These are phyloP conservation scores for Paracoccidioides lutzii DNA, from an alignment of 2,329 filamentous ascomycete species.

Conservation along the genomic window DNA sequence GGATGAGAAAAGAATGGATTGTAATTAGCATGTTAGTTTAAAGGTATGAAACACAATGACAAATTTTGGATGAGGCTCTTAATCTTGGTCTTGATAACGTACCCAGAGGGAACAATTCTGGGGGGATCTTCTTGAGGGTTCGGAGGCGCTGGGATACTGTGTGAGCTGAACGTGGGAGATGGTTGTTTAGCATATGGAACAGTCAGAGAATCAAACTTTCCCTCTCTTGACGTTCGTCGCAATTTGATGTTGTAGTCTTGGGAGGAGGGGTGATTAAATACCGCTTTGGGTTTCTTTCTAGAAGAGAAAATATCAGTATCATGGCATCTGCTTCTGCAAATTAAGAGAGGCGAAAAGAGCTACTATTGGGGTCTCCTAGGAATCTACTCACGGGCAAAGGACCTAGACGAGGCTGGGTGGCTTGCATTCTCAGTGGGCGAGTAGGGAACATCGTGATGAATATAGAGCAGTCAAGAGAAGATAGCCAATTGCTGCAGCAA, in stretches of 20 bases:
- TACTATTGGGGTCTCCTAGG: background rate
- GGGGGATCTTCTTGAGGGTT: constrained; percentile 75
- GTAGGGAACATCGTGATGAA: constrained; percentile 50
- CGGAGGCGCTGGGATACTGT: constrained; percentile 92
- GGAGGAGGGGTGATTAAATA: constrained; percentile 25
- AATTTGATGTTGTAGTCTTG: background rate
- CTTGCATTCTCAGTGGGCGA: constrained; percentile 50
- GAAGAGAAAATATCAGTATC: constrained; percentile 8
- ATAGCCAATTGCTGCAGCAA: constrained; percentile 2
- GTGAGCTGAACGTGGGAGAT: constrained; percentile 51
- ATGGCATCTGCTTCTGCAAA: constrained; percentile 12
- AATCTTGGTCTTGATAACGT: constrained; percentile 29
- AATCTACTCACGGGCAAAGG: constrained; percentile 55
- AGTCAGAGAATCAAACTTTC: too few relatives aligned
- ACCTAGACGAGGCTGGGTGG: constrained; percentile 34
- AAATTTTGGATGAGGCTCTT: background rate
- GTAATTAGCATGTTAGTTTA: too few relatives aligned
- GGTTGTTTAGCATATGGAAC: background rate
- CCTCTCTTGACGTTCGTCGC: too few relatives aligned
- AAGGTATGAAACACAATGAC: too few relatives aligned
- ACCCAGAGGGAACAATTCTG: constrained; percentile 92
- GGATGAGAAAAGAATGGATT: constrained; percentile 3
- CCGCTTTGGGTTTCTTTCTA: constrained; percentile 54
- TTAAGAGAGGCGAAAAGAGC: constrained; percentile 6
- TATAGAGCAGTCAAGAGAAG: too few relatives aligned